phyloP scores from a whole-genome alignment of 108 stramenopile genomes.

The Aureococcus anophagefferens region DNA sequence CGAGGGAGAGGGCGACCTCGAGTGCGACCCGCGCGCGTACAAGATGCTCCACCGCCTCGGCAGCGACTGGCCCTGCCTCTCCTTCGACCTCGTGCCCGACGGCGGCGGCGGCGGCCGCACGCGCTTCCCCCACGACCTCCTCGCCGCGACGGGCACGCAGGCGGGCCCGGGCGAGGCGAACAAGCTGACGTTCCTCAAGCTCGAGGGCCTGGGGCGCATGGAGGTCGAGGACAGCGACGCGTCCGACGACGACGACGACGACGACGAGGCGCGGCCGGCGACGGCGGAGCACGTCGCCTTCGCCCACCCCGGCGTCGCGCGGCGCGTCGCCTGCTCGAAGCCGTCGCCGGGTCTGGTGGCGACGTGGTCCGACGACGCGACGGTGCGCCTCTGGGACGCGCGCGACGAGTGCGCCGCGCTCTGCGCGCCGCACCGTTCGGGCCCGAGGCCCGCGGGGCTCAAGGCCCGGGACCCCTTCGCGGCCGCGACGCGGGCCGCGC shows the following conservation, averaged over 20 bases:
- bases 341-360: slow-evolving; percentile 59
- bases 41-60: slow-evolving; percentile 87
- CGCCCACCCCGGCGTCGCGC: slow-evolving; percentile 79
- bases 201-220: slow-evolving; percentile 49
- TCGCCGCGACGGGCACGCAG: slow-evolving; percentile 80
- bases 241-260: slow-evolving; percentile 59
- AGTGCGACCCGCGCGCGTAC: slow-evolving; percentile 90
- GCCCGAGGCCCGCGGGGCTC: slow-evolving; percentile 1
- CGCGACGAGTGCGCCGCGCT: slow-evolving; percentile 20
- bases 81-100: slow-evolving; percentile 82
- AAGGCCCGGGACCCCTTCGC: background rate
- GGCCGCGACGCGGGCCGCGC: slow-evolving; percentile 51
- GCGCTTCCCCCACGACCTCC: slow-evolving; percentile 75
- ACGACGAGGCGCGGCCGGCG: slow-evolving; percentile 42
- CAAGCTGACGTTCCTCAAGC: slow-evolving; percentile 55
- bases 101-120: slow-evolving; percentile 65
- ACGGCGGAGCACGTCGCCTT: slow-evolving; percentile 55
- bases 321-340: slow-evolving; percentile 48
- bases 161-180: slow-evolving; percentile 66
- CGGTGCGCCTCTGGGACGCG: slow-evolving; percentile 78
- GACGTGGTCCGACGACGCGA: slow-evolving; percentile 77
- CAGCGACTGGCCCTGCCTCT: slow-evolving; percentile 87
- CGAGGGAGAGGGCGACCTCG: slow-evolving; percentile 55
- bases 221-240: slow-evolving; percentile 57
- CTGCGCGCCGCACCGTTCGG: background rate